Conservation (phyloP, 441 rosid genomes). For the Pelargonium cotyledonis region DNA sequence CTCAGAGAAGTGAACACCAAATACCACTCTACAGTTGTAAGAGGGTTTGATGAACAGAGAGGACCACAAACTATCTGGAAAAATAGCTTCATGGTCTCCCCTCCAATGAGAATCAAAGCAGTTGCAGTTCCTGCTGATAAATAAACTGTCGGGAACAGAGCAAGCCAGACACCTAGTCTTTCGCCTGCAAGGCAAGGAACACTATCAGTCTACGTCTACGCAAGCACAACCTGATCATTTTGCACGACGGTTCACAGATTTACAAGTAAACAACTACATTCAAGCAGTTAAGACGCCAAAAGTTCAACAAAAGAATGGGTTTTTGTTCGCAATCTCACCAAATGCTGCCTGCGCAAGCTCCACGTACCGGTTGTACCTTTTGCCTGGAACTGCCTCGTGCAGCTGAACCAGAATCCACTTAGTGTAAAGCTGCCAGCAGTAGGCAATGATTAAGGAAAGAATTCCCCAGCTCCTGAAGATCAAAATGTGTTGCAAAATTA, state of each 20-base stretch:
- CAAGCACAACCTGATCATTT: neutral
- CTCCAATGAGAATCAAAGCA: slow-evolving; percentile 83
- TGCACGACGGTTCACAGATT: neutral
- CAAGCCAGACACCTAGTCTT: slow-evolving; percentile 84
- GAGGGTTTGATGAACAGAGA: slow-evolving; percentile 70
- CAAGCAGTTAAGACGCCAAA: too few relatives aligned
- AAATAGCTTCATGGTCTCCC: slow-evolving; percentile 90
- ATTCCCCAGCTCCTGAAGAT: slow-evolving; percentile 90
- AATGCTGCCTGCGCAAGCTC: slow-evolving; percentile 98
- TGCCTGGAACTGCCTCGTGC: slow-evolving; percentile 95
- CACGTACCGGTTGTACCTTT: slow-evolving; percentile 87
- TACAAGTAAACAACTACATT: neutral
- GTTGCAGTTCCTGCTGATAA: slow-evolving; percentile 95
- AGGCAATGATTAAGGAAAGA: slow-evolving; percentile 76
- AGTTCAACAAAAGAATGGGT: too few relatives aligned
- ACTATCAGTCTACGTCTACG: slow-evolving; percentile 1
- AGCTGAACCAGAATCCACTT: slow-evolving; percentile 86
- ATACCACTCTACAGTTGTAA: slow-evolving; percentile 93
- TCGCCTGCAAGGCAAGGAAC: slow-evolving; percentile 48
- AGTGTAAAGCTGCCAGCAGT: slow-evolving; percentile 91
- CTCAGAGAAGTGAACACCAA: slow-evolving; percentile 85
- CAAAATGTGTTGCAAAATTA: neutral
- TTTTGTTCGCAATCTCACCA: slow-evolving; percentile 37
- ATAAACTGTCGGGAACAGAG: slow-evolving; percentile 88
- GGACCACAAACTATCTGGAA: slow-evolving; percentile 95